These are phyloP conservation scores for Aureobasidium zeae DNA, from an alignment of 2,329 filamentous ascomycete genomes.

Conservation along the genomic window DNA sequence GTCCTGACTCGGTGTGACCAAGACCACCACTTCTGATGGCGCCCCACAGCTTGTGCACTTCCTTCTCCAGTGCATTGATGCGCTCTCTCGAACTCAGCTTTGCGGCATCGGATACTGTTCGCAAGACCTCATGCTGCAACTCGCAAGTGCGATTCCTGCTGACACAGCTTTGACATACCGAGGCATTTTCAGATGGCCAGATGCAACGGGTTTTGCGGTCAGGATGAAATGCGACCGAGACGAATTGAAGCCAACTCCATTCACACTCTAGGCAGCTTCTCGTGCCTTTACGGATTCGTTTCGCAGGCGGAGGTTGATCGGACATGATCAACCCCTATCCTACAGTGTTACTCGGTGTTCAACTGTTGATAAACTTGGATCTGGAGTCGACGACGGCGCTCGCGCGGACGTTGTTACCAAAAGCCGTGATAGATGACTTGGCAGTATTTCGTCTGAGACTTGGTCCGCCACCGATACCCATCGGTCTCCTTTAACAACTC, in stretches of 20 bases:
- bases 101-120: slow-evolving; percentile 7
- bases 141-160: slow-evolving; percentile 19
- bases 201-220: slow-evolving; percentile 27
- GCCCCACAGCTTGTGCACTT: slow-evolving; percentile 20
- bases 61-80: slow-evolving; percentile 20
- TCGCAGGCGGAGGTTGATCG: slow-evolving; percentile 12
- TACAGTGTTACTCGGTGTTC: too few relatives aligned
- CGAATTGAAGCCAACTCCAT: slow-evolving; percentile 12
- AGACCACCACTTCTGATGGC: slow-evolving; percentile 11
- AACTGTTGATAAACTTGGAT: too few relatives aligned
- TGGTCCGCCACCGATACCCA: too few relatives aligned
- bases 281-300: slow-evolving; percentile 25
- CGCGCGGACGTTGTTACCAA: too few relatives aligned
- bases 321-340: too few relatives aligned
- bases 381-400: too few relatives aligned
- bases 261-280: slow-evolving; percentile 27
- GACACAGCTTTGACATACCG: slow-evolving; percentile 20
- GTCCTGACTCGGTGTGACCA: slow-evolving; percentile 17
- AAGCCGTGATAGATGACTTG: too few relatives aligned
- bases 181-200: slow-evolving; percentile 21
- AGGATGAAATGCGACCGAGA: slow-evolving; percentile 18
- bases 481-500: too few relatives aligned
- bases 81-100: slow-evolving; percentile 20
- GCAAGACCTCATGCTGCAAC: slow-evolving; percentile 19
- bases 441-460: too few relatives aligned